Base-by-base conservation (phyloP, 305 asterid species). In the Fraxinus dipetala region DNA sequence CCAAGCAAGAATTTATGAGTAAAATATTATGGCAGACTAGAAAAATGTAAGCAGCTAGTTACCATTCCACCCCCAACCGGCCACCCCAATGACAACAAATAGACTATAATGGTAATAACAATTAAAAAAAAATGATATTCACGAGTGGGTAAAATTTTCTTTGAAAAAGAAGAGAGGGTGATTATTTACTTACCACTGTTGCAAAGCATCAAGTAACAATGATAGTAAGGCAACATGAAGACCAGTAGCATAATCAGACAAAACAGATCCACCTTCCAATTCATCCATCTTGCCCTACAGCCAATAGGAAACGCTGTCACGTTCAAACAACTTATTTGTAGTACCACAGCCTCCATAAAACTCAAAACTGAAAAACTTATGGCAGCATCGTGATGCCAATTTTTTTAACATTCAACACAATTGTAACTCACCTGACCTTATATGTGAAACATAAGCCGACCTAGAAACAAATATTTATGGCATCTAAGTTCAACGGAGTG, bases 251-350 rank as follows among this genome's bases (percentile, higher is more conserved):
- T 74, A 82, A 96, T 96, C 87, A 96, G 88, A 86, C 97, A 94
- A 89, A 93, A 93, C 89, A 96, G 88, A 89, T 96, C 99, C 91
- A 94, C 90, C 97, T 94, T 96, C 99, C 99, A 96, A 83, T 93
- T 96, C 88, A 93, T 83, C 99, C 99, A 93, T 87, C 98, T 93
- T 5, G 98, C 96, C 96, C 99, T 95, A 83, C 90, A 90, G 35
- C 28, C 28, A 65, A 81, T 70, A 86, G 77, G 72, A 81, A 61
- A 67, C 51, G 10, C 63, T 7, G 54, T 18, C 69, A 72, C 56
- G 72, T 82, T 82, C 81, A 83, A 83, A 36, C 31, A 6, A 82
- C 36, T 65, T 65, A 65, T 26, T 9, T 28, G 36, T 65, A 82
- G 75, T 28, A 74, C 78, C 34, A 35, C 28, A 72, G 75, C 56